These are phyloP conservation scores for Anthracocystis walkeri DNA, from an alignment of 1,284 basidiomycete species.

Conservation along the genomic window DNA sequence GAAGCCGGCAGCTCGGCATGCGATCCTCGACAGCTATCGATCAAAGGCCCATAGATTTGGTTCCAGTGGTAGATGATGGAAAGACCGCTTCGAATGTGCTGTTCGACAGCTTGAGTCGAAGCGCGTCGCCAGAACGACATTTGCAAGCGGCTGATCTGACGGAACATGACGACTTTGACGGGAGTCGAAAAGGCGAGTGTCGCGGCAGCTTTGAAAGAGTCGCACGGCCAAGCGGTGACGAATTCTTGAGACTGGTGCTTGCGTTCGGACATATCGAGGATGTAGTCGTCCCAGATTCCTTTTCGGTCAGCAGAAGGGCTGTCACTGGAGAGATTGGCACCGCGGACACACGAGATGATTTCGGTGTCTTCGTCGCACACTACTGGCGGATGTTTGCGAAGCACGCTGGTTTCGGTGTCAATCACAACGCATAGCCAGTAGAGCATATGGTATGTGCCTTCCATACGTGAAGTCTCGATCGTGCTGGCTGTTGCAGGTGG, in stretches of 20 bases:
- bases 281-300: conserved; percentile 40
- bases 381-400: conserved; percentile 27
- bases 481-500: background rate
- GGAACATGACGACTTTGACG: conserved; percentile 37
- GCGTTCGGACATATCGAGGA: conserved; percentile 18
- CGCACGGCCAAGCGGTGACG: conserved; percentile 21
- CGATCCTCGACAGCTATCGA: conserved; percentile 22
- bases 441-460: conserved; percentile 36
- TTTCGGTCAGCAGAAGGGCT: background rate
- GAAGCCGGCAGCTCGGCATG: conserved; percentile 23
- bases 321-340: background rate
- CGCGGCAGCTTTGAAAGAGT: conserved; percentile 11
- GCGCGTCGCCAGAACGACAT: conserved; percentile 35
- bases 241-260: conserved; percentile 11
- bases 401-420: conserved; percentile 29
- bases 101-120: conserved; percentile 12
- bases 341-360: conserved; percentile 9
- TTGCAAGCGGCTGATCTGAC: conserved; percentile 27
- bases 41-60: conserved; percentile 19
- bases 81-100: conserved; percentile 26
- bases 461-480: conserved; percentile 18
- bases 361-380: conserved; percentile 31
- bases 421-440: conserved; percentile 32
- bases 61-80: conserved; percentile 34
- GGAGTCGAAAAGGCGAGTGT: conserved; percentile 28